Evolutionary conservation across 2,329 filamentous ascomycete genomes (phyloP).

Genomic region (Zarea fungicola): DNA sequence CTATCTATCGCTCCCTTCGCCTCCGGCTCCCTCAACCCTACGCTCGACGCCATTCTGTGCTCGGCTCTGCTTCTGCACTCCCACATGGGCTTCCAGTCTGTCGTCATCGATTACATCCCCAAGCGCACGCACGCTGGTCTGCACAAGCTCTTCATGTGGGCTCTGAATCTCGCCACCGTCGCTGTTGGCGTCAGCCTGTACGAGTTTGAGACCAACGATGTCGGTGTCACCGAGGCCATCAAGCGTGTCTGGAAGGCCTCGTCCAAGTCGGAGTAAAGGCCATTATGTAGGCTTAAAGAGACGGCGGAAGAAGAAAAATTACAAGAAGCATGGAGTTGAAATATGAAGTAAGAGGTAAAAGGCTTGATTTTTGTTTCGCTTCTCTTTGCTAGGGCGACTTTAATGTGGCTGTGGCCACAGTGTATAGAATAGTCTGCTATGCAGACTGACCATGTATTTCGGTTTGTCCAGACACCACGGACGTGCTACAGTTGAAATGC

Average conservation of each 20-base stretch:
- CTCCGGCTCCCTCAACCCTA: conserved; percentile 82
- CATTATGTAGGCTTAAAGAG: no score
- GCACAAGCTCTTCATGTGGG: conserved; percentile 67
- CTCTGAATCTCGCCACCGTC: conserved; percentile 71
- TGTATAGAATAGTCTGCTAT: conserved; percentile 14
- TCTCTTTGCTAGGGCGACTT: conserved; percentile 6
- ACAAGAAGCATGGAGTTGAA: background rate
- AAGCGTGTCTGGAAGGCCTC: conserved; percentile 81
- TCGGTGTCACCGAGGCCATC: conserved; percentile 85
- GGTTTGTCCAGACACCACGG: conserved; percentile 5
- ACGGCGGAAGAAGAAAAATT: background rate
- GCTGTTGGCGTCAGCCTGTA: conserved; percentile 85
- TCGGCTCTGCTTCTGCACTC: conserved; percentile 82
- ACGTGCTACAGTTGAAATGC: conserved; percentile 6
- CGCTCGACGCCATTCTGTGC: conserved; percentile 80
- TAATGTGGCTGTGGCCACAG: conserved; percentile 11
- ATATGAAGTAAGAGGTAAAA: background rate
- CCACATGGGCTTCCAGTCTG: conserved; percentile 89
- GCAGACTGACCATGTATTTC: conserved; percentile 10
- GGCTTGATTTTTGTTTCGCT: conserved; percentile 1
- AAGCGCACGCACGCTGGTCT: conserved; percentile 60
- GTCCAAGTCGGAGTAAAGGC: conserved; percentile 30
- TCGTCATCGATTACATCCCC: conserved; percentile 90
- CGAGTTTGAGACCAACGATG: conserved; percentile 98
- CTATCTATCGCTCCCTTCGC: conserved; percentile 89